Evolutionary conservation across 2,329 filamentous ascomycete genomes (phyloP), one percentile per base, ranked within the genome.

Genomic region (Penicillium frequentans): DNA sequence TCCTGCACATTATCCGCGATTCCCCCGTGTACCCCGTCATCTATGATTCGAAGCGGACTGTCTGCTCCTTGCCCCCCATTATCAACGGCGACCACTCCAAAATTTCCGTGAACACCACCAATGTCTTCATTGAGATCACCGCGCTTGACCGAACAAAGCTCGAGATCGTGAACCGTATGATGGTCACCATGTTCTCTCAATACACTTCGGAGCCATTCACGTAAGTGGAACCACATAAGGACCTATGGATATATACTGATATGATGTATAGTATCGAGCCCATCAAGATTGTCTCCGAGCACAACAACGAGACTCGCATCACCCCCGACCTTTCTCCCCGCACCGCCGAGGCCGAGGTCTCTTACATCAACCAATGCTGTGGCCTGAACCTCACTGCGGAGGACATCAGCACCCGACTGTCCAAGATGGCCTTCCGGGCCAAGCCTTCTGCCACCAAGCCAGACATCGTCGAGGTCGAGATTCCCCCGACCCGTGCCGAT

Each of bases 1-100:
- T 89, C 77, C 84, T 99, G 45, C 91, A 93, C 78, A 99, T 99
- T 68, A 96, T 99, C 73, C 86, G 89, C 61, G 93, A 98, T 76
- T 90, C 90, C 49, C 91, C 93, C 5, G 89, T 96, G 44, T 99
- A 99, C 75, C 95, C 95, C 23, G 92, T 96, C 70, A 96, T 99
- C 71, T 93, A 92, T 75, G 95, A 99, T 74, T 85, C 91, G 52
- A 90, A 96, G 72, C 84, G 87, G 44, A 86, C 85, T 45, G 92
- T 99, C 35, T 93, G 95, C 78, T 98, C 93, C 8, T 83, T 99
- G 68, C 95, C 95, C 1, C 95, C 95, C 19, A 98, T 99, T 68
- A 99, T 99, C 82, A 99, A 99, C 79, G 87, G 93, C 69, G 86
- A 99, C 70, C 93, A 95, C 78, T 97, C 93, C 69, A 99, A 99